Conservation (phyloP, 768 basidiomycete species). For the Hortiboletus flavorubellus region DNA sequence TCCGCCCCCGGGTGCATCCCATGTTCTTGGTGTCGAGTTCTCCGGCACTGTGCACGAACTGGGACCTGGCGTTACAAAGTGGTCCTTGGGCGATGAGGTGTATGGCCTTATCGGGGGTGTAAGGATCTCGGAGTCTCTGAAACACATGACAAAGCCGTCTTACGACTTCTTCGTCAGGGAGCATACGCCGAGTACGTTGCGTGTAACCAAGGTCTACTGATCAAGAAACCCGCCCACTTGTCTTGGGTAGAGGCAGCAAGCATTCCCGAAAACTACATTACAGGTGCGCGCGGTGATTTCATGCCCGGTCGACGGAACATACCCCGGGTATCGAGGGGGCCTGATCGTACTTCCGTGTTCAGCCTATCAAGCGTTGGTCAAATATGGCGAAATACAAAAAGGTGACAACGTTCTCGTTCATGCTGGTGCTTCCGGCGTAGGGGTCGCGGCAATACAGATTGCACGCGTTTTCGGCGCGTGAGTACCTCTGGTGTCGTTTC, state of each 20-base stretch:
- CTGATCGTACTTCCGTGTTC: conserved; percentile 6
- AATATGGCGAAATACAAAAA: conserved; percentile 64
- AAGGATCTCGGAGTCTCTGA: conserved; percentile 27
- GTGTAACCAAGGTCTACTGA: conserved; percentile 59
- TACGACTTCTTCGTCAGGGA: conserved; percentile 47
- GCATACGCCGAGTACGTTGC: conserved; percentile 88
- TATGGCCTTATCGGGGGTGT: conserved; percentile 80
- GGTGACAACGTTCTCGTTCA: conserved; percentile 83
- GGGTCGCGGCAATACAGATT: conserved; percentile 83
- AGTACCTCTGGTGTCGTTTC: conserved; percentile 31
- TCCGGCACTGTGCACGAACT: conserved; percentile 60
- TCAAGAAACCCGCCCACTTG: conserved; percentile 71
- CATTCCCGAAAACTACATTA: conserved; percentile 86
- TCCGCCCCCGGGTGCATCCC: conserved; percentile 68
- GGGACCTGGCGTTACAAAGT: conserved; percentile 48
- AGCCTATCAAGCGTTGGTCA: conserved; percentile 64
- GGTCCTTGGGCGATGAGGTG: conserved; percentile 68
- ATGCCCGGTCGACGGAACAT: conserved; percentile 3
- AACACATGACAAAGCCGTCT: background rate
- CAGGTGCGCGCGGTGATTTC: conserved; percentile 48
- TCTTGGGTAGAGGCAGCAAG: conserved; percentile 84
- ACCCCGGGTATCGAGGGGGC: background rate
- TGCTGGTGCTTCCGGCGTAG: conserved; percentile 89
- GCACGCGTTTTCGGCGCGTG: conserved; percentile 73
- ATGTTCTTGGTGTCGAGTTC: conserved; percentile 86